These are phyloP conservation scores for Euphorbia tirucalli DNA, from an alignment of 345 rosid species.

Conservation along the genomic window DNA sequence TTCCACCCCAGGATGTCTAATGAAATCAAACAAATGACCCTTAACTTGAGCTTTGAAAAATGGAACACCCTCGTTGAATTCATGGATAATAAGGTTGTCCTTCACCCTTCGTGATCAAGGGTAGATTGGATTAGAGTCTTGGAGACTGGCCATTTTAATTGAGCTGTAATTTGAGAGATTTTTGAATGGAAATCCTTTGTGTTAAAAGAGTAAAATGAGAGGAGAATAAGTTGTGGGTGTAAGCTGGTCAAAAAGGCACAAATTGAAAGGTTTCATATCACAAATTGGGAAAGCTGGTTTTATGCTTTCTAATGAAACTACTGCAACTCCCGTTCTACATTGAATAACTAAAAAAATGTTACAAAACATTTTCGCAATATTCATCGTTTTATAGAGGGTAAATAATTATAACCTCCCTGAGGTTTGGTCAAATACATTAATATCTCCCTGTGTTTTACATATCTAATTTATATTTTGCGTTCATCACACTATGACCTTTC, in stretches of 20 bases:
- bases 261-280: constrained; percentile 1
- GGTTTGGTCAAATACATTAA: no score
- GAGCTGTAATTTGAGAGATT: constrained; percentile 1
- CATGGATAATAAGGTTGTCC: not conserved
- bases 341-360: no score
- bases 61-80: constrained; percentile 8
- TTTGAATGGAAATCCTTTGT: not conserved
- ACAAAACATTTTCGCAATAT: no score
- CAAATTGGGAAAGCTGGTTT: not conserved
- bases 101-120: not conserved
- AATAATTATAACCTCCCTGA: no score
- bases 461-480: no score
- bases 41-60: not conserved
- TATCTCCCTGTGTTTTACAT: no score
- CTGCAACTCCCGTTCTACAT: no score
- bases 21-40: not conserved
- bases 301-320: not conserved
- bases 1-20: not conserved
- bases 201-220: not conserved
- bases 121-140: no score
- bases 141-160: not conserved
- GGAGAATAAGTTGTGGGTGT: not conserved
- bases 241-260: constrained; percentile 1
- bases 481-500: no score
- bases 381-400: no score